Evolutionary conservation across 306 rosid genomes (phyloP).

Genomic region (Amphicarpaea edgeworthii): DNA sequence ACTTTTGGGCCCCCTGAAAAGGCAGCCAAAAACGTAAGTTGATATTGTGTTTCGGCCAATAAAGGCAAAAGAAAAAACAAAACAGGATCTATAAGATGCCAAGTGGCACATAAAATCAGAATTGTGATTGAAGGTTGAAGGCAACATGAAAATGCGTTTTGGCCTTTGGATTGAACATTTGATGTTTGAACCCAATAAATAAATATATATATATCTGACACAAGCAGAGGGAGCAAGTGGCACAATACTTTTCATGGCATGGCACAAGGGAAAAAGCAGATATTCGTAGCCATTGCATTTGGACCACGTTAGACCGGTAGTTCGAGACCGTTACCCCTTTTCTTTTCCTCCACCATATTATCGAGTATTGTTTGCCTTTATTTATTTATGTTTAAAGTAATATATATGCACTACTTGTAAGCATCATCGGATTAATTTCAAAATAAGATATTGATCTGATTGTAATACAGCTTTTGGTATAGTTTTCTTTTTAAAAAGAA

Average conservation of each 20-base stretch:
- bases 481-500: neutral
- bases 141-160: slow-evolving; percentile 42
- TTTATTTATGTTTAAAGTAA: no score
- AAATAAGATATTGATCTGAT: neutral
- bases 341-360: neutral
- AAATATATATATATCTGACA: no score
- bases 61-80: slow-evolving; percentile 33
- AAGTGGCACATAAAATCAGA: slow-evolving; percentile 43
- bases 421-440: neutral
- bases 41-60: slow-evolving; percentile 31
- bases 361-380: neutral
- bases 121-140: slow-evolving; percentile 31
- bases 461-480: neutral
- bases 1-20: slow-evolving; percentile 38
- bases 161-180: slow-evolving; percentile 46
- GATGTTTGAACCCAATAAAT: no score
- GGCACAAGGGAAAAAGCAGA: slow-evolving; percentile 17
- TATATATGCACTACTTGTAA: no score
- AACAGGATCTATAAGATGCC: slow-evolving; percentile 42
- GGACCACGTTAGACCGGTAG: slow-evolving; percentile 33
- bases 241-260: slow-evolving; percentile 41
- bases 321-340: neutral
- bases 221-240: slow-evolving; percentile 41
- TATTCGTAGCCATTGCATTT: slow-evolving; percentile 27
- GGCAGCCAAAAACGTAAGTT: neutral